Evolutionary conservation across 164 flowering plant species (phyloP), one percentile per base, ranked within the genome.

Genomic region (Vitis rupestris): DNA sequence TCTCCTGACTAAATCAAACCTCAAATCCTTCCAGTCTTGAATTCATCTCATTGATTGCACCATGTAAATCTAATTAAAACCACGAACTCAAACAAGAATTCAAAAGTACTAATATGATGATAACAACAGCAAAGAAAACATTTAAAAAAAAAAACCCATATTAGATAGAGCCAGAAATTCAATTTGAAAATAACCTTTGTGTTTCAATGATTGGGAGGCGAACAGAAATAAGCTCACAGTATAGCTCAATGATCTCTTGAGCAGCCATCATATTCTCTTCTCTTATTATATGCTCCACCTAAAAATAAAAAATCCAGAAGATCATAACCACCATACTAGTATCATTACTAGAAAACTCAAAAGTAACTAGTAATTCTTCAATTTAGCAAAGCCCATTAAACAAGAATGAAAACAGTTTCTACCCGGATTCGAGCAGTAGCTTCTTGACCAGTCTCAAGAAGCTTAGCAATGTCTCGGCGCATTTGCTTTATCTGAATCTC

Each of bases 191-290:
- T 59, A 27, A 96, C 99, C 93, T 91, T 75, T 96, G 99, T 2
- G 91, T 74, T 75, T 96, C 99, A 78, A 96, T 93, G 48, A 96
- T 92, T 2, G 99, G 99, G 71, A 93, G 92, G 1, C 99, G 98
- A 19, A 89, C 98, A 37, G 85, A 65, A 68, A 96, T 86, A 68
- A 96, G 97, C 84, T 96, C 99, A 66, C 91, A 93, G 66, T 84
- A 96, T 9, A 96, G 82, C 87, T 96, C 98, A 72, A 96, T 57
- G 60, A 96, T 86, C 83, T 92, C 99, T 60, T 96, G 99, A 19
- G 97, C 97, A 54, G 97, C 98, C 97, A 93, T 92, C 97, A 93
- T 93, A 72, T 92, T 96, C 88, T 93, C 95, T 78, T 96, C 99
- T 70, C 97, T 80, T 53, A 96, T 81, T 14, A 96, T 91, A 83